Evolutionary conservation across 805 yeast genomes (phyloP).

Genomic region (Nakazawaea sp.): DNA sequence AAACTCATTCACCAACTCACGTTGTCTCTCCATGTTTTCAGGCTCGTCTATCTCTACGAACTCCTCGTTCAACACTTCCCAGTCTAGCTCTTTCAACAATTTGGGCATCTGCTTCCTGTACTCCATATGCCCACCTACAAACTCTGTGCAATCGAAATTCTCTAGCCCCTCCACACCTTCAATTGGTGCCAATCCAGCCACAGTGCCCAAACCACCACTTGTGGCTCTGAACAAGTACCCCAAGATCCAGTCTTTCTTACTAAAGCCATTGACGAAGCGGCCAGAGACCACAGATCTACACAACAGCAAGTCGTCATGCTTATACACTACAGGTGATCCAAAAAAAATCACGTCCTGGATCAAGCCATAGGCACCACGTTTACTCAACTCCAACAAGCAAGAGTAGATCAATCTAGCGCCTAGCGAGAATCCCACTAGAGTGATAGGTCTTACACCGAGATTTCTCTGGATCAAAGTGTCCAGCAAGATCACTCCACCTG

Average conservation of each 20-base stretch:
- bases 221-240: slow-evolving; percentile 95
- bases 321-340: slow-evolving; percentile 83
- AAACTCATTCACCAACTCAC: slow-evolving; percentile 76
- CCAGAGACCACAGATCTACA: slow-evolving; percentile 89
- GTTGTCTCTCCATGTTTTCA: slow-evolving; percentile 84
- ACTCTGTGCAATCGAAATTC: slow-evolving; percentile 79
- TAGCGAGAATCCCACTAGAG: slow-evolving; percentile 86
- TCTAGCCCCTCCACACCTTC: slow-evolving; percentile 61
- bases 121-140: slow-evolving; percentile 95
- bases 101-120: slow-evolving; percentile 92
- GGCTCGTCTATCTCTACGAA: slow-evolving; percentile 96
- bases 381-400: slow-evolving; percentile 80
- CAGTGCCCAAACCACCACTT: slow-evolving; percentile 87
- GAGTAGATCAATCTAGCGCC: slow-evolving; percentile 92
- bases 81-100: slow-evolving; percentile 58
- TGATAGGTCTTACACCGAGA: slow-evolving; percentile 87
- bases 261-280: slow-evolving; percentile 81
- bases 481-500: slow-evolving; percentile 86
- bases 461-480: slow-evolving; percentile 85
- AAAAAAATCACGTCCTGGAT: slow-evolving; percentile 83
- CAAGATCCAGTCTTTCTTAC: slow-evolving; percentile 90
- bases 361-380: slow-evolving; percentile 78
- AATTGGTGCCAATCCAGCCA: slow-evolving; percentile 82
- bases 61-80: slow-evolving; percentile 84
- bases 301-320: slow-evolving; percentile 66